phyloP scores from a whole-genome alignment of 495 filamentous ascomycete genomes.

The Polyplosphaeria fusca region DNA sequence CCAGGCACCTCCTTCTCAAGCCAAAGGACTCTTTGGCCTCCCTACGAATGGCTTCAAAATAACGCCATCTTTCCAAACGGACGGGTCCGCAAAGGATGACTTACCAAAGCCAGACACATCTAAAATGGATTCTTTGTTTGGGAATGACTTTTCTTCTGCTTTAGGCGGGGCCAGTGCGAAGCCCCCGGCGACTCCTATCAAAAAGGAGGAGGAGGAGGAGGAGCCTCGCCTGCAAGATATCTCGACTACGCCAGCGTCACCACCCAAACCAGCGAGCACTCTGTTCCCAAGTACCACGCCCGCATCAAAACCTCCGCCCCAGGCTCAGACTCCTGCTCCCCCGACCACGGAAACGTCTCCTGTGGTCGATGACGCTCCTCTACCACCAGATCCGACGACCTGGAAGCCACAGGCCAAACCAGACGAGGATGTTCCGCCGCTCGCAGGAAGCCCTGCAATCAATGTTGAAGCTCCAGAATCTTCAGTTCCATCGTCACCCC shows the following conservation, averaged over 20 bases:
- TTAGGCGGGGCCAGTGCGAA: conserved; percentile 48
- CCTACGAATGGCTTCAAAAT: conserved; percentile 60
- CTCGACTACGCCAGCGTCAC: conserved; percentile 53
- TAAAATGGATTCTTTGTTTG: conserved; percentile 52
- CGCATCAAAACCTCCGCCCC: conserved; percentile 30
- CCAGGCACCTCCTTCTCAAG: conserved; percentile 17
- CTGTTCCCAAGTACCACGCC: conserved; percentile 42
- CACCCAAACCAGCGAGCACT: conserved; percentile 43
- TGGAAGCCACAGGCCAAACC: conserved; percentile 34
- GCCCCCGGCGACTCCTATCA: conserved; percentile 44
- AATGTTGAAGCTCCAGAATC: conserved; percentile 40
- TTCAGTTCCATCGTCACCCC: conserved; percentile 43
- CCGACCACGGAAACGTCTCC: not conserved
- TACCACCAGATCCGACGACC: conserved; percentile 40
- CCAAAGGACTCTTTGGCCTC: conserved; percentile 24
- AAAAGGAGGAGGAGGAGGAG: conserved; percentile 58
- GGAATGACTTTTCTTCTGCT: conserved; percentile 52
- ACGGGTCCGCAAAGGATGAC: conserved; percentile 62
- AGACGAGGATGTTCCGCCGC: conserved; percentile 51
- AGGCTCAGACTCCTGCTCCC: conserved; percentile 26
- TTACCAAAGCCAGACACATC: conserved; percentile 48
- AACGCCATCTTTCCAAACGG: conserved; percentile 75
- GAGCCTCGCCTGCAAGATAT: conserved; percentile 45
- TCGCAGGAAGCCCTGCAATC: conserved; percentile 60
- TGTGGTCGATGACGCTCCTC: conserved; percentile 40